Conservation (phyloP, 495 filamentous ascomycete genomes). For the Penicillium macrosclerotiorum region DNA sequence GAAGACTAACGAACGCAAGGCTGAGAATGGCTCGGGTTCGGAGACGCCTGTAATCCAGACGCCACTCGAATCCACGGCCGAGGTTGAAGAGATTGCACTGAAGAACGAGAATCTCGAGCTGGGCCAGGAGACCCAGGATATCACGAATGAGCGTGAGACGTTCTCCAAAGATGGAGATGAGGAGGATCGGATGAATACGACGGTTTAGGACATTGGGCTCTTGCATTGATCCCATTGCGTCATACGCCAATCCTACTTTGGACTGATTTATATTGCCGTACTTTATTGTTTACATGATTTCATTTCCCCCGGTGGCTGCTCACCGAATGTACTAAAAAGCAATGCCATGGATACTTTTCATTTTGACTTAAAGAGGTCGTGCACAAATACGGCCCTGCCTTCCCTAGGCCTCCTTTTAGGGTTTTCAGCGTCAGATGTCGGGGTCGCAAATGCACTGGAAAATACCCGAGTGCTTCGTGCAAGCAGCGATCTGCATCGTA, state of each 20-base stretch:
- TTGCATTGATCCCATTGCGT: too few relatives aligned
- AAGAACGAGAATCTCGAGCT: slow-evolving; percentile 36
- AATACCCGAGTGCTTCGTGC: slow-evolving; percentile 3
- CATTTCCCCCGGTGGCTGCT: not conserved
- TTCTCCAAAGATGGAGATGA: slow-evolving; percentile 41
- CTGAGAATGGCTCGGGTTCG: slow-evolving; percentile 10
- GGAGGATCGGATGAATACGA: slow-evolving; percentile 45
- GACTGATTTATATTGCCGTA: not conserved
- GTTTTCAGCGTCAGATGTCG: too few relatives aligned
- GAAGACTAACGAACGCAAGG: slow-evolving; percentile 35
- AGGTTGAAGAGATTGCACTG: slow-evolving; percentile 38
- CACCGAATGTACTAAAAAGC: slow-evolving; percentile 17
- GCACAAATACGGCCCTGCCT: too few relatives aligned
- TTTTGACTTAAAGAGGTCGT: too few relatives aligned
- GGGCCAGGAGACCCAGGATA: slow-evolving; percentile 40
- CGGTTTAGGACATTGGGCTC: slow-evolving; percentile 41
- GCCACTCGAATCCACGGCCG: slow-evolving; percentile 19
- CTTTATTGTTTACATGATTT: slow-evolving; percentile 5
- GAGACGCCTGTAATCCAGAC: slow-evolving; percentile 21
- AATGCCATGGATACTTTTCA: slow-evolving; percentile 11
- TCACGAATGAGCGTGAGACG: slow-evolving; percentile 37
- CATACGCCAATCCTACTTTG: too few relatives aligned
- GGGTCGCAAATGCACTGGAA: too few relatives aligned
- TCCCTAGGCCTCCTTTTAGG: too few relatives aligned
- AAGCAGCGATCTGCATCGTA: slow-evolving; percentile 10